Percentiles rank a stretch among this genome's conserved stretches.
These are phyloP conservation scores for Cymbidium sinense DNA, from an alignment of 106 monocot species.

Conservation along the genomic window DNA sequence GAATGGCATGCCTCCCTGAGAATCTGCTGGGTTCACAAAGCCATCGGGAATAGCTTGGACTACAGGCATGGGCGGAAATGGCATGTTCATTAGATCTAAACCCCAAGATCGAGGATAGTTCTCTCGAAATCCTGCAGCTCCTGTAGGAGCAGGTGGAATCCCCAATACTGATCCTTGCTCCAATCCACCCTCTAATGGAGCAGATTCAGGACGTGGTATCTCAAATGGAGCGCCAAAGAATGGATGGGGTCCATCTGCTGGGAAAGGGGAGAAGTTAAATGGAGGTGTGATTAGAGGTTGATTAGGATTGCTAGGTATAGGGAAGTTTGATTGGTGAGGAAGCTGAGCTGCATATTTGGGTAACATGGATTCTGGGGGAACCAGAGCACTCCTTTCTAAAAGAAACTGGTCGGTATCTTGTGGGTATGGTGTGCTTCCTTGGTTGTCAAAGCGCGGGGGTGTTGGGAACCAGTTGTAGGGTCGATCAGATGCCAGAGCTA, in stretches of 20 bases:
- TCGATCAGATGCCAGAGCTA: slow-evolving; percentile 31
- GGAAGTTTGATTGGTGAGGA: slow-evolving; percentile 40
- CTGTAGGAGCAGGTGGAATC: slow-evolving; percentile 31
- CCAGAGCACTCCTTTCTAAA: slow-evolving; percentile 19
- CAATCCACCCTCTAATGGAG: slow-evolving; percentile 20
- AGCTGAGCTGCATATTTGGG: slow-evolving; percentile 18
- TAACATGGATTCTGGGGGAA: slow-evolving; percentile 31
- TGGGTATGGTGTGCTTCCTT: too few species aligned
- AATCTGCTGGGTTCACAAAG: slow-evolving; percentile 24
- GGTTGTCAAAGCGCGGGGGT: slow-evolving; percentile 1
- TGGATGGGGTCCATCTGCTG: slow-evolving; percentile 45
- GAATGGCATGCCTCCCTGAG: slow-evolving; percentile 30
- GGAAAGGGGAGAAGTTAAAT: slow-evolving; percentile 40
- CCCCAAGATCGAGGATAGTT: slow-evolving; percentile 41
- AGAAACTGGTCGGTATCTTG: slow-evolving; percentile 29
- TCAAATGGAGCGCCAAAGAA: slow-evolving; percentile 34
- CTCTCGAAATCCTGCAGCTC: slow-evolving; percentile 26
- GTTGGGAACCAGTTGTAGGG: slow-evolving; percentile 36
- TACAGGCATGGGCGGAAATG: slow-evolving; percentile 26
- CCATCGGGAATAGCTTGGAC: slow-evolving; percentile 46
- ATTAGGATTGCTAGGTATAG: slow-evolving; percentile 28
- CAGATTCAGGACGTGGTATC: slow-evolving; percentile 20
- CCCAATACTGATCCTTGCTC: slow-evolving; percentile 56
- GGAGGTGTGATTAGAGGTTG: slow-evolving; percentile 18
- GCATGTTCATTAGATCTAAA: slow-evolving; percentile 38